phyloP scores from a whole-genome alignment of 2,329 filamentous ascomycete genomes.

The Didymellaceae sp. region DNA sequence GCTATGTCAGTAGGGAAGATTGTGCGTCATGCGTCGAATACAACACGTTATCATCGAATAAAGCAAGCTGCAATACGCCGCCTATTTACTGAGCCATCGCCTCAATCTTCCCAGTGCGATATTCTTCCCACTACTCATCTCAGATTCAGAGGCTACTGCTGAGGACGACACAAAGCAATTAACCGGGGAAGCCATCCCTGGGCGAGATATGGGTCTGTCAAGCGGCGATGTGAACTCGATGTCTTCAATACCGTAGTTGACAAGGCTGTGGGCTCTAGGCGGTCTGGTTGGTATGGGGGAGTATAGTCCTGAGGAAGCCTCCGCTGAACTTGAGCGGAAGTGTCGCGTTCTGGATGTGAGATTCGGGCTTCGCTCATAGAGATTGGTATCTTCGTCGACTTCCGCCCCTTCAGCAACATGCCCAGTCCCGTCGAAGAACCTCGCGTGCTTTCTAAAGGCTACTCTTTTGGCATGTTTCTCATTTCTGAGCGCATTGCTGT shows the following conservation, averaged over 20 bases:
- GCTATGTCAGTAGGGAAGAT: not conserved
- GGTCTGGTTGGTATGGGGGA: not conserved
- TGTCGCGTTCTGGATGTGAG: too few relatives aligned
- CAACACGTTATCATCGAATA: not conserved
- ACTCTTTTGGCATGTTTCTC: not conserved
- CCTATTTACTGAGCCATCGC: slow-evolving; percentile 1
- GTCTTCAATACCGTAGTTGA: slow-evolving; percentile 5
- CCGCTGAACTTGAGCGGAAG: not conserved
- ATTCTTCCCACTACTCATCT: not conserved
- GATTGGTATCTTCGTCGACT: too few relatives aligned
- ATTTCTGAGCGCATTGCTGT: not conserved
- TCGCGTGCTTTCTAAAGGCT: not conserved
- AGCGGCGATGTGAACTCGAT: slow-evolving; percentile 8
- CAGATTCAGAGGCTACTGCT: not conserved
- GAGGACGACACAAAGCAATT: not conserved
- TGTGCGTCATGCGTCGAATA: not conserved
- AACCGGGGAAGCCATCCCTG: not conserved
- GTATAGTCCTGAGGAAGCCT: not conserved
- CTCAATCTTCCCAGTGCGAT: not conserved
- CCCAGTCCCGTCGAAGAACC: slow-evolving; percentile 4
- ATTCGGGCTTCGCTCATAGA: not conserved
- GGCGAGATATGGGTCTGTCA: not conserved
- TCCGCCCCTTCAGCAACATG: not conserved
- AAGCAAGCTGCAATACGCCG: too few relatives aligned
- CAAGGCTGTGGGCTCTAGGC: not conserved